These are phyloP conservation scores for Podaxis sp. DNA, from an alignment of 768 basidiomycete species.

Conservation along the genomic window DNA sequence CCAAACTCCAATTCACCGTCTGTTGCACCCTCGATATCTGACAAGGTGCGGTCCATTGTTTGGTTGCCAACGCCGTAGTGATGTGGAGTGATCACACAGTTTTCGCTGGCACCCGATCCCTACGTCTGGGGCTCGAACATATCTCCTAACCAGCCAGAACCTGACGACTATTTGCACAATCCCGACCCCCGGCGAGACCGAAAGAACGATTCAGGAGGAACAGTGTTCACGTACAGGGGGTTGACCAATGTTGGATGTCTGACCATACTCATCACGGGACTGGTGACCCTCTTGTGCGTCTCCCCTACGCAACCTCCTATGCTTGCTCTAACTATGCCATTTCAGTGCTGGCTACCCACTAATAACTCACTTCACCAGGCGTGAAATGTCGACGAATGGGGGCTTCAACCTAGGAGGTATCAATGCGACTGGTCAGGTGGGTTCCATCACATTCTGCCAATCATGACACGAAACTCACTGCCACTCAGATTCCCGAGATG, in stretches of 20 bases:
- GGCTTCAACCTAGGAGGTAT: conserved; percentile 76
- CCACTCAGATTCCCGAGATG: conserved; percentile 48
- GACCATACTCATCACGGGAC: conserved; percentile 44
- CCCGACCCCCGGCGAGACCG: conserved; percentile 63
- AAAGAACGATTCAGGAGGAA: conserved; percentile 52
- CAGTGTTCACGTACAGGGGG: conserved; percentile 65
- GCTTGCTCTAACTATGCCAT: not conserved
- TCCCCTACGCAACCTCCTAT: not conserved
- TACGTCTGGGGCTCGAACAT: conserved; percentile 67
- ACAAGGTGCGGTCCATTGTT: conserved; percentile 39
- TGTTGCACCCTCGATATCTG: conserved; percentile 44
- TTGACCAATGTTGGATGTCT: conserved; percentile 71
- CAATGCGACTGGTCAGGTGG: conserved; percentile 69
- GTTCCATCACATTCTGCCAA: conserved; percentile 6
- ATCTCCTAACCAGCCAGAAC: conserved; percentile 49
- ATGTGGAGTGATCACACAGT: conserved; percentile 34
- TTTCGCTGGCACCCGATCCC: conserved; percentile 71
- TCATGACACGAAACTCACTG: conserved; percentile 2
- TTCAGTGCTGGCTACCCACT: conserved; percentile 61
- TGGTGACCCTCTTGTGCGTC: conserved; percentile 58
- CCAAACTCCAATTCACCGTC: conserved; percentile 15
- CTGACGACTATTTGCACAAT: conserved; percentile 72
- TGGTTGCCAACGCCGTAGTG: conserved; percentile 2
- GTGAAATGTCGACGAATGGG: conserved; percentile 41
- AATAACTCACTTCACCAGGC: conserved; percentile 49